Conservation (phyloP, 208 protist genomes). For the Crithidia expoeki region DNA sequence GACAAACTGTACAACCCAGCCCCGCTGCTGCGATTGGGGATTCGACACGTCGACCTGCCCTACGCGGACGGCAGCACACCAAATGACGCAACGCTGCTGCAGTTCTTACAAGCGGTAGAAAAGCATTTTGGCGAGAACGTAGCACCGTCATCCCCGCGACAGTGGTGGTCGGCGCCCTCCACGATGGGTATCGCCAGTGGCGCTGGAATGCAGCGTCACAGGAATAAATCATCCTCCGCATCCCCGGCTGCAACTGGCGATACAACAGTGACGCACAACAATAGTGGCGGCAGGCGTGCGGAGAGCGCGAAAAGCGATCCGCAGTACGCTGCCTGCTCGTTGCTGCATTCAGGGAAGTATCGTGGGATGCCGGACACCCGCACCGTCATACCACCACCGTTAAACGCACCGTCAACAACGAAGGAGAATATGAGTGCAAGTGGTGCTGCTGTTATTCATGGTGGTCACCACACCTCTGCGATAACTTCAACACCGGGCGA, state of each 20-base stretch:
- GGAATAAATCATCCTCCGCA: too few species aligned
- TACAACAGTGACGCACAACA: too few species aligned
- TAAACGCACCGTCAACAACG: too few species aligned
- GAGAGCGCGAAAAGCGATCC: background rate
- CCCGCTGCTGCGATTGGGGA: conserved; percentile 83
- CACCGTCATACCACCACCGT: conserved; percentile 32
- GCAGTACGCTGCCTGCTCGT: conserved; percentile 12
- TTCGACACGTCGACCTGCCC: conserved; percentile 94
- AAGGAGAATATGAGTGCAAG: too few species aligned
- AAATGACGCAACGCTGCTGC: conserved; percentile 74
- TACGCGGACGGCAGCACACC: conserved; percentile 94
- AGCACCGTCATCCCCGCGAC: conserved; percentile 14
- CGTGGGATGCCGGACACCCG: conserved; percentile 45
- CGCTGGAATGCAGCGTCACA: too few species aligned
- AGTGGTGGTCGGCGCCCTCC: conserved; percentile 29
- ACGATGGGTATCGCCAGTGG: background rate
- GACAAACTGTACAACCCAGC: conserved; percentile 89
- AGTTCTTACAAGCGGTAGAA: conserved; percentile 91
- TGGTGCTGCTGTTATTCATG: too few species aligned
- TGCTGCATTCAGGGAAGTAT: conserved; percentile 34
- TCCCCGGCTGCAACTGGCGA: too few species aligned
- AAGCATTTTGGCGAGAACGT: conserved; percentile 40
- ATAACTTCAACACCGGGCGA: background rate
- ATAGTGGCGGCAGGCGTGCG: background rate
- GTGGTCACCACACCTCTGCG: background rate